Percentiles rank a stretch among this genome's conserved stretches.
Evolutionary conservation across 257 asterid species (phyloP).

Genomic region (Coffea eugenioides): DNA sequence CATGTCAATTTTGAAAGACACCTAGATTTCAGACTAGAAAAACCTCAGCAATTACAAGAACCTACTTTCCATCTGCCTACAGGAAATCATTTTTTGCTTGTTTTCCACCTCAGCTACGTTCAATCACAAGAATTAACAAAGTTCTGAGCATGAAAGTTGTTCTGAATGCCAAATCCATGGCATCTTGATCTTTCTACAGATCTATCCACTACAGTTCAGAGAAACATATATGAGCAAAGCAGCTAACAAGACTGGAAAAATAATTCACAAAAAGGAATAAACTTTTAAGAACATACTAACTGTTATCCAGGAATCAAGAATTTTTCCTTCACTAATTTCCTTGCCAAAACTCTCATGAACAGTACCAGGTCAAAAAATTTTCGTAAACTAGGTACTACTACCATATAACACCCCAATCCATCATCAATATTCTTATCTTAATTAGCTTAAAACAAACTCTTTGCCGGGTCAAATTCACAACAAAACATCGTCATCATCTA

Average conservation of each 20-base stretch:
- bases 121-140: neutral
- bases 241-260: neutral
- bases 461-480: constrained; percentile 10
- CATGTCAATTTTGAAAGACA: neutral
- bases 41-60: neutral
- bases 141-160: neutral
- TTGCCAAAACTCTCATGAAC: neutral
- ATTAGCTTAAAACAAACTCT: neutral
- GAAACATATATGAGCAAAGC: neutral
- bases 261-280: neutral
- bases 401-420: neutral
- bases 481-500: neutral
- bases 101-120: too few species aligned
- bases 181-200: neutral
- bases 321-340: constrained; percentile 1
- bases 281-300: neutral
- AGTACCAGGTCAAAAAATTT: neutral
- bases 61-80: too few species aligned
- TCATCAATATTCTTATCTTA: constrained; percentile 1
- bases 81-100: too few species aligned
- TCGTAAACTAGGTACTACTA: neutral
- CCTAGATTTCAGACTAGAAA: neutral
- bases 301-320: neutral
- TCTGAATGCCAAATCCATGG: neutral
- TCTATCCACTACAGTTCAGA: neutral